phyloP scores from a whole-genome alignment of 306 rosid species.

The Cucurbita moschata region DNA sequence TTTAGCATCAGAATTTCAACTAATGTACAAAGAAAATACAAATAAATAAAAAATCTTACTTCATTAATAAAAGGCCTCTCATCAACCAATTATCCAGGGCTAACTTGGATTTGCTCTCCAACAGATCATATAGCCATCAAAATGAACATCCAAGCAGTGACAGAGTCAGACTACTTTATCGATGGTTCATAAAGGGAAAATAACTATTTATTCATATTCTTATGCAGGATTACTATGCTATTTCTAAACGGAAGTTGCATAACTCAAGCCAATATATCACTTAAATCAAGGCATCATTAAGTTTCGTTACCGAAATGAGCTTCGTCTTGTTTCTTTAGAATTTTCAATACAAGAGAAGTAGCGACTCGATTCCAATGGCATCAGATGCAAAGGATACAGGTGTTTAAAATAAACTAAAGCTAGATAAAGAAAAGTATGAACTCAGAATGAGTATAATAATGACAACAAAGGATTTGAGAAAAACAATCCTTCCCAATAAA shows the following conservation, averaged over 20 bases:
- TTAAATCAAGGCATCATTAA: not conserved
- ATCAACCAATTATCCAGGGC: slow-evolving; percentile 8
- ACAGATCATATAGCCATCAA: slow-evolving; percentile 4
- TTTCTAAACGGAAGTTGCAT: not conserved
- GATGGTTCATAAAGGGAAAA: not conserved
- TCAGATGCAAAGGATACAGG: too few species aligned
- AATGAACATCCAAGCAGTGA: slow-evolving; percentile 4
- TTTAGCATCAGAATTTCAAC: not conserved
- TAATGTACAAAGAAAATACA: not conserved
- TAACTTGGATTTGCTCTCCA: slow-evolving; percentile 1
- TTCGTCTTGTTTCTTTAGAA: not conserved
- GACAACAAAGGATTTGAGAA: not conserved
- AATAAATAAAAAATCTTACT: not conserved
- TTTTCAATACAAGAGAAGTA: not conserved
- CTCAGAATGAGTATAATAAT: not conserved
- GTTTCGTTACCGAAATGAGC: not conserved
- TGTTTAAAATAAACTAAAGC: not conserved
- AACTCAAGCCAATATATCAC: not conserved
- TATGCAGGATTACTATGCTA: not conserved
- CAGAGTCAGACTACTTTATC: not conserved
- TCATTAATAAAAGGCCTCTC: slow-evolving; percentile 5
- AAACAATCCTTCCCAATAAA: not conserved
- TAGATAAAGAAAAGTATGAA: not conserved
- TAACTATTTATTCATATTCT: not conserved
- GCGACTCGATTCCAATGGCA: not conserved